A percentile compares a stretch with the other conserved stretches of the same genome.
These are phyloP conservation scores for Dryas drummondii DNA, from an alignment of 306 rosid genomes.

Conservation along the genomic window DNA sequence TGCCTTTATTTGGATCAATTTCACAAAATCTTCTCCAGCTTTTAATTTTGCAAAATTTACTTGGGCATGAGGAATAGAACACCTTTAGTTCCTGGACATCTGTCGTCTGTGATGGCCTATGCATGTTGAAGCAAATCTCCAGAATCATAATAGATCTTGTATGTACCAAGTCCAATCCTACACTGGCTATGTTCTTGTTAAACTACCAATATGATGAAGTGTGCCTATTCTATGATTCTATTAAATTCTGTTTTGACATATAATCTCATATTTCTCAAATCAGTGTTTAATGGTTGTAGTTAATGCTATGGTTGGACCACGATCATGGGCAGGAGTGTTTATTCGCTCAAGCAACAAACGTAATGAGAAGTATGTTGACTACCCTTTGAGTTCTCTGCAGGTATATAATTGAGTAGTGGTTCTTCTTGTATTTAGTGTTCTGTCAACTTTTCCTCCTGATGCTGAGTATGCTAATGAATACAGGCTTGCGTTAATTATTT, in stretches of 20 bases:
- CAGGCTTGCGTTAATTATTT: not conserved
- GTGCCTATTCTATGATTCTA: not conserved
- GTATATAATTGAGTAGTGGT: constrained; percentile 30
- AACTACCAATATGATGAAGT: constrained; percentile 7
- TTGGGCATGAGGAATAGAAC: not conserved
- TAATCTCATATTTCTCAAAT: constrained; percentile 28
- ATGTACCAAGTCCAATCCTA: not conserved
- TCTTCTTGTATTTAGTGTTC: constrained; percentile 5
- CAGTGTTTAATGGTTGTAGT: constrained; percentile 52
- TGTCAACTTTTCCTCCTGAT: constrained; percentile 18
- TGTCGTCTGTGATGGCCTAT: not conserved
- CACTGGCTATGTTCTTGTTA: not conserved
- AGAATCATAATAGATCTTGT: not conserved
- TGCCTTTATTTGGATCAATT: not conserved
- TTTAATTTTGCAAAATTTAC: not conserved
- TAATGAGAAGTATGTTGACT: constrained; percentile 49
- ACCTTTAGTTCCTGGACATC: not conserved
- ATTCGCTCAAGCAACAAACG: constrained; percentile 48
- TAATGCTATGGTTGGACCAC: constrained; percentile 94
- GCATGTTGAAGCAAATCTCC: constrained; percentile 1
- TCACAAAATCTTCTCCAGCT: too few species aligned
- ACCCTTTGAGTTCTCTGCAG: constrained; percentile 67
- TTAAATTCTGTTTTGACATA: not conserved
- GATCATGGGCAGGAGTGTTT: constrained; percentile 91
- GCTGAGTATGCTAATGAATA: not conserved